A percentile compares a stretch with the other conserved stretches of the same genome.
These are phyloP conservation scores for Claviceps cyperi DNA, from an alignment of 2,329 filamentous ascomycete genomes.

Conservation along the genomic window DNA sequence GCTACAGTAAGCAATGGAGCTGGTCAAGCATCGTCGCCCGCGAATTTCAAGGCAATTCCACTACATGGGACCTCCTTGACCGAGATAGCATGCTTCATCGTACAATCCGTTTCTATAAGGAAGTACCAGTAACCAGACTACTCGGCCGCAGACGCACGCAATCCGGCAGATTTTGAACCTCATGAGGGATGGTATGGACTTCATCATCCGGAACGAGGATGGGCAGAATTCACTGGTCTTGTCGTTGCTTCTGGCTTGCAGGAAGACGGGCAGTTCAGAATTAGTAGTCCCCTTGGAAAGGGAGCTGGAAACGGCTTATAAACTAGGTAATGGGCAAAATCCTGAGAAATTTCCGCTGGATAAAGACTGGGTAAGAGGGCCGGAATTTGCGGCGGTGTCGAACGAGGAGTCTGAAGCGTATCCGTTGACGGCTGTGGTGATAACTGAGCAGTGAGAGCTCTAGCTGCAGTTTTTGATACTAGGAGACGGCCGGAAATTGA, in stretches of 20 bases:
- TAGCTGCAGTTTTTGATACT: too few species aligned
- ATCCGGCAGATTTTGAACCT: neutral
- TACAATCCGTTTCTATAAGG: neutral
- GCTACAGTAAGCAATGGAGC: neutral
- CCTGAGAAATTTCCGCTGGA: neutral
- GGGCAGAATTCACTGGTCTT: neutral
- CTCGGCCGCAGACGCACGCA: neutral
- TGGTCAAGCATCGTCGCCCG: neutral
- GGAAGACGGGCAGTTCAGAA: neutral
- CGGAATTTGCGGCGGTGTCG: too few species aligned
- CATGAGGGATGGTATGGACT: neutral
- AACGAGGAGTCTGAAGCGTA: too few species aligned
- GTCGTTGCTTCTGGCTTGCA: neutral
- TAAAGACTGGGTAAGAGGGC: too few species aligned
- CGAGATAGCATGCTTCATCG: neutral
- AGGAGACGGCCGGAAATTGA: too few species aligned
- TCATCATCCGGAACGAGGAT: neutral
- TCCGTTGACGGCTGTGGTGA: too few species aligned
- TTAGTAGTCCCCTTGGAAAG: neutral
- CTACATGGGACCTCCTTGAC: neutral
- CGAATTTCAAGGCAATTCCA: neutral
- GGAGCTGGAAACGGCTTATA: neutral
- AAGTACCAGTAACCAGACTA: neutral
- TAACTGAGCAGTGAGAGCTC: too few species aligned
- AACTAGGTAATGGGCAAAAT: neutral